Percentiles rank a stretch among this genome's conserved stretches.
These are phyloP conservation scores for Phytophthora megakarya DNA, from an alignment of 352 stramenopile genomes.

Conservation along the genomic window DNA sequence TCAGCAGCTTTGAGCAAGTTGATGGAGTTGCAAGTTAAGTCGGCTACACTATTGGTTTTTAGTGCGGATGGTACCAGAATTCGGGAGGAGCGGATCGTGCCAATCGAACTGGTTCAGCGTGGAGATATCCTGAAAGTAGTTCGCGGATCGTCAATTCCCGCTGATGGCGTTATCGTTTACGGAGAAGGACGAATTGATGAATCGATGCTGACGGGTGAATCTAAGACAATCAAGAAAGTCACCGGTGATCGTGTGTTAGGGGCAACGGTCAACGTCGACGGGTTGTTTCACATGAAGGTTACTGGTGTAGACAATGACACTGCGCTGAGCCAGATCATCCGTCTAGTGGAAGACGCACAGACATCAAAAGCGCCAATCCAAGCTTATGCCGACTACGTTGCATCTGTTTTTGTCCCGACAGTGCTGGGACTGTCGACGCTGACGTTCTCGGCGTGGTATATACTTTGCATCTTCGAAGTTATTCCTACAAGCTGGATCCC, in stretches of 20 bases:
- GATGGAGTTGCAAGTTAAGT: slow-evolving; percentile 96
- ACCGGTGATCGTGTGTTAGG: slow-evolving; percentile 87
- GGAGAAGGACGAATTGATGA: slow-evolving; percentile 93
- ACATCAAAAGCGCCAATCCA: slow-evolving; percentile 98
- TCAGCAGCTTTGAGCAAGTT: slow-evolving; percentile 95
- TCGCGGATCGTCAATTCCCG: slow-evolving; percentile 91
- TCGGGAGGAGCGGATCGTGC: slow-evolving; percentile 74
- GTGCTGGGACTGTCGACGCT: slow-evolving; percentile 93
- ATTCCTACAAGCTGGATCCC: slow-evolving; percentile 78
- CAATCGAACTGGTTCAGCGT: slow-evolving; percentile 89
- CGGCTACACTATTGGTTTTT: slow-evolving; percentile 91
- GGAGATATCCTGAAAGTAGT: slow-evolving; percentile 95
- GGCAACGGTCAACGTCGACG: slow-evolving; percentile 92
- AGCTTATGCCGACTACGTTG: slow-evolving; percentile 96
- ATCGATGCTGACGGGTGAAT: slow-evolving; percentile 95
- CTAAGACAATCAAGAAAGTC: slow-evolving; percentile 93
- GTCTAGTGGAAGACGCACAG: slow-evolving; percentile 98
- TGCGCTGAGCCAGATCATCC: slow-evolving; percentile 97
- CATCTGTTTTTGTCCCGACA: slow-evolving; percentile 95
- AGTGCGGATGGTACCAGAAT: slow-evolving; percentile 60
- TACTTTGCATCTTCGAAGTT: slow-evolving; percentile 60
- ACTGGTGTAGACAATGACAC: slow-evolving; percentile 94
- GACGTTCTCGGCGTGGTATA: slow-evolving; percentile 97
- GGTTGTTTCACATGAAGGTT: slow-evolving; percentile 92
- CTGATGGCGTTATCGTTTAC: slow-evolving; percentile 92